Evolutionary conservation across 805 yeast species (phyloP), one percentile per base, ranked within the genome.

Genomic region (Suhomyces xylopsoci): DNA sequence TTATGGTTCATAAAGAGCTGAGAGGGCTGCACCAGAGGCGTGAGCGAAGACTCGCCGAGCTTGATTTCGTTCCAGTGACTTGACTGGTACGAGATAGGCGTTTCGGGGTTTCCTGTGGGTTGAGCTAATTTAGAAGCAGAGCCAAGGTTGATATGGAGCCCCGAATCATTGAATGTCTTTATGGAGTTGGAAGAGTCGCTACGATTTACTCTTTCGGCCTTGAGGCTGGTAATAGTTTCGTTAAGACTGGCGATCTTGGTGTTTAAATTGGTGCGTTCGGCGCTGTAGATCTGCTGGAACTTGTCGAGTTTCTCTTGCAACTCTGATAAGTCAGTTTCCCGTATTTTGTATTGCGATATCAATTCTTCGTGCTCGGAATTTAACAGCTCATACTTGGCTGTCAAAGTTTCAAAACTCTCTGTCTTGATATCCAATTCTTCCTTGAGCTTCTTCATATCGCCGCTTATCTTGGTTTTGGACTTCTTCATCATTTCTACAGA

Each of bases 31-130:
- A 44, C 34, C 14, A 14, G 15, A 3, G 49, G 52, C 0, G 84
- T 78, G 10, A 70, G 63, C 5, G 82, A 75, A 0, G 82, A 73
- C 57, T 81, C 83, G 6, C 82, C 83, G 49, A 79, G 58, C 44
- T 67, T 69, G 45, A 78, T 74, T 15, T 55, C 58, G 17, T 50
- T 49, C 56, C 56, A 53, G 8, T 26, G 14, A 30, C 30, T 17
- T 6, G 46, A 30, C 15, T 42, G 50, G 45, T 36, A 34, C 3
- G 28, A 45, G 7, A 32, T 9, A 19, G 53, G 53, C 3, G 53
- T 46, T 28, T 41, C 47, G 3, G 45, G 32, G 19, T 45, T 42
- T 30, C 54, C 53, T 22, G 43, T 47, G 34, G 26, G 20, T 30
- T 48, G 54, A 14, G 45, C 45, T 32, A 46, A 42, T 22, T 50